Conservation (phyloP, 2,329 filamentous ascomycete genomes). For the Aureobasidium vineae region DNA sequence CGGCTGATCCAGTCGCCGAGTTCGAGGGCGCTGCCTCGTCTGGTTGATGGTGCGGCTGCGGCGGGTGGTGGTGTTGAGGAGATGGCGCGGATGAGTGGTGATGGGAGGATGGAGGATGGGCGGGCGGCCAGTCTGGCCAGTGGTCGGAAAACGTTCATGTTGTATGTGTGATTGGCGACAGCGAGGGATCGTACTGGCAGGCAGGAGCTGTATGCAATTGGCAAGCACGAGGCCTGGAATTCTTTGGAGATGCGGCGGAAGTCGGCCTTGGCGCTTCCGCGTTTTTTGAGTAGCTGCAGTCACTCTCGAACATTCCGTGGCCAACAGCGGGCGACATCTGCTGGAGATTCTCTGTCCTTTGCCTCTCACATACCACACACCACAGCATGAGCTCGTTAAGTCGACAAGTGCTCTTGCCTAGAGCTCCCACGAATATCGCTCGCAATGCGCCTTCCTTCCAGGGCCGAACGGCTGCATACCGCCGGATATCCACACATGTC, state of each 20-base stretch:
- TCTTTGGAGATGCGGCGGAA: constrained; percentile 8
- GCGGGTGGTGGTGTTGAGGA: constrained; percentile 6
- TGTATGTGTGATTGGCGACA: constrained; percentile 7
- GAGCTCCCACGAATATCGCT: constrained; percentile 42
- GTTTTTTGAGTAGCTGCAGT: constrained; percentile 1
- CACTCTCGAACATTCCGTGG: not conserved
- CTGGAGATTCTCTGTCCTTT: not conserved
- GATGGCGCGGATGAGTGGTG: constrained; percentile 2
- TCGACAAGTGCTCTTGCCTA: constrained; percentile 37
- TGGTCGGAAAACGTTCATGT: constrained; percentile 22
- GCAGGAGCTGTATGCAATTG: not conserved
- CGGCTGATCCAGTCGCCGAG: constrained; percentile 12
- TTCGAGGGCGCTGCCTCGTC: not conserved
- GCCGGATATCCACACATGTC: constrained; percentile 44
- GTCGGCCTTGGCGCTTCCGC: not conserved
- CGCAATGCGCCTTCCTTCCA: constrained; percentile 43
- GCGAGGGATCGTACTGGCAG: not conserved
- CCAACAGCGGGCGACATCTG: not conserved
- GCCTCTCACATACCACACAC: constrained; percentile 11
- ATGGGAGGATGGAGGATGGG: not conserved
- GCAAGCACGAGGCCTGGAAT: not conserved
- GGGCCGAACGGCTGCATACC: constrained; percentile 50
- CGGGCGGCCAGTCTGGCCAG: constrained; percentile 10
- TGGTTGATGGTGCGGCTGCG: not conserved
- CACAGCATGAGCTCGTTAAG: constrained; percentile 48